Evolutionary conservation across 2,329 filamentous ascomycete genomes (phyloP), one percentile per base, ranked within the genome.

Genomic region (Colletotrichum theobromicola): DNA sequence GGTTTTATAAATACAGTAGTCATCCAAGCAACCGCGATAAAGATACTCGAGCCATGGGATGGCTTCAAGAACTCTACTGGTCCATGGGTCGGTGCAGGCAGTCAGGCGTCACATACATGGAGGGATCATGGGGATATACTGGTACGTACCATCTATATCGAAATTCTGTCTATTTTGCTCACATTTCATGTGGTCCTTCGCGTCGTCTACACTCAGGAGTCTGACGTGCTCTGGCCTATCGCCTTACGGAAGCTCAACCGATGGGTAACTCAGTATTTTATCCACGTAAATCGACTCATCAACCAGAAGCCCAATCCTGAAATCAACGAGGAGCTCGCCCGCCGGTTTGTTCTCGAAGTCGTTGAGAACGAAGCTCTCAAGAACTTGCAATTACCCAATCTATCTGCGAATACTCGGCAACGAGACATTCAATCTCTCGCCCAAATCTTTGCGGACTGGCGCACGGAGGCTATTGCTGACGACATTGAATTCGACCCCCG

Each of bases 71-170:
- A n/a, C 42, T 46, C 42, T 46, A 12, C 42, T 46, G 42, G 42
- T 21, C 42, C 4, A 46, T 21, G 42, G 42, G 42, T n/a, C 42
- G 42, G 18, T 46, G 42, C 42, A 46, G n/a, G 10, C 42, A 46
- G 42, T 46, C 42, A 21, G 42, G 42, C n/a, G n/a, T 21, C 42
- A 46, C 42, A 5, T 46, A 46, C 18, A n/a, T n/a, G 18, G 42
- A 46, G 42, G 42, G 42, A n/a, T 46, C 42, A 46, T 46, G 42
- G 42, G 42, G 42, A 46, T 46, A 46, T n/a, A 46, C 42, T 46
- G 42, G 42, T 46, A 46, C 9, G 13, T 46, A 2, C 12, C 18
- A 46, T 13, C 5, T n/a, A 12, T 46, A 18, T 10, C 18, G 10
- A 8, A 42, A n/a, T 18, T 10, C 37, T 46, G n/a, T 46, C 12